Evolutionary conservation across 192 early-diverging fungal species (phyloP).

Genomic region (Rhizophagus prolifer): DNA sequence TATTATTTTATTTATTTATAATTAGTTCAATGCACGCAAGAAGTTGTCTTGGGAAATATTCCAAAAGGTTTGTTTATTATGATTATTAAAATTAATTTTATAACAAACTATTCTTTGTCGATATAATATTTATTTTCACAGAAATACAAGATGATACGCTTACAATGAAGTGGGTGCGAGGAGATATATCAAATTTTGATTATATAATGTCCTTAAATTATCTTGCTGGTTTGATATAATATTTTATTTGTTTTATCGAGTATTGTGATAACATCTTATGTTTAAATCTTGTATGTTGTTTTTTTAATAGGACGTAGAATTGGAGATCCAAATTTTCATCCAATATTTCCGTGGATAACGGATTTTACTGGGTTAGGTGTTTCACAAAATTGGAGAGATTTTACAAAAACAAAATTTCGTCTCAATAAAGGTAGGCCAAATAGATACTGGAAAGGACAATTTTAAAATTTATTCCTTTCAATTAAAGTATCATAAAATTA

Average conservation of each 20-base stretch:
- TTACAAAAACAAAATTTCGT: slow-evolving; percentile 65
- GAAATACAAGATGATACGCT: slow-evolving; percentile 47
- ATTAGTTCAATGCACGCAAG: background rate
- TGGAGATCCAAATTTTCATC: slow-evolving; percentile 68
- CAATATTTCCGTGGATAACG: slow-evolving; percentile 69
- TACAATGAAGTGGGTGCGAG: slow-evolving; percentile 69
- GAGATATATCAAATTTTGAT: slow-evolving; percentile 90
- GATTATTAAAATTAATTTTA: background rate
- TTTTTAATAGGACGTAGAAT: slow-evolving; percentile 48
- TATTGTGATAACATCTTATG: background rate
- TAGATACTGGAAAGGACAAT: background rate
- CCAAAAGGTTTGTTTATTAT: slow-evolving; percentile 35
- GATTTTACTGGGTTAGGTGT: slow-evolving; percentile 57
- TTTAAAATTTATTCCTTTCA: background rate
- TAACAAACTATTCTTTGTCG: background rate
- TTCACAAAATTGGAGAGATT: slow-evolving; percentile 57
- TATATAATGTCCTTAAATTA: slow-evolving; percentile 92
- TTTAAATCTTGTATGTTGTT: slow-evolving; percentile 15
- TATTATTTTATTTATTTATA: background rate
- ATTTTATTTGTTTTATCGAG: background rate
- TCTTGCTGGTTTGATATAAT: slow-evolving; percentile 60
- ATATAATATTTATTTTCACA: slow-evolving; percentile 27
- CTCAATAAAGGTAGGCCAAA: slow-evolving; percentile 53
- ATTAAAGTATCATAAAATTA: background rate
- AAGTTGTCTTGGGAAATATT: slow-evolving; percentile 9